These are phyloP conservation scores for Oleoguttula mirabilis DNA, from an alignment of 495 filamentous ascomycete species.

Conservation along the genomic window DNA sequence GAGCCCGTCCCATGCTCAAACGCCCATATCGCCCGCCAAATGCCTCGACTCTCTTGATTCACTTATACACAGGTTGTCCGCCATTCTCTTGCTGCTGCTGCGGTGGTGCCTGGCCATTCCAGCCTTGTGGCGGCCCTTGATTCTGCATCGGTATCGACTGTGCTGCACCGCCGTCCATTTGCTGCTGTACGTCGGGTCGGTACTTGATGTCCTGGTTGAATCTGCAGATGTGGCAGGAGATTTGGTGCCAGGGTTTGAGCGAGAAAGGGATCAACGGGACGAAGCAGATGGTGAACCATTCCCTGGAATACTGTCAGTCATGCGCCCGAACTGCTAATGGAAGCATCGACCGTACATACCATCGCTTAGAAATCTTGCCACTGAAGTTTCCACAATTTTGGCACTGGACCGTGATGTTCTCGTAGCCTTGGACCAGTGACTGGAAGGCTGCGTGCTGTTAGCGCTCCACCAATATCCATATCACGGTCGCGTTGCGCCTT, in stretches of 20 bases:
- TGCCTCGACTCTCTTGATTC: too few relatives aligned
- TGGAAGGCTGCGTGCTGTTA: conserved; percentile 24
- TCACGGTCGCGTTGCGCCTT: background rate
- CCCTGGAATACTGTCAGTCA: conserved; percentile 16
- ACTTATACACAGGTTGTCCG: conserved; percentile 11
- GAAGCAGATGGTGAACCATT: conserved; percentile 38
- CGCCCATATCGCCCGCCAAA: too few relatives aligned
- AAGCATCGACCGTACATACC: conserved; percentile 18
- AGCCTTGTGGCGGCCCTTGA: conserved; percentile 33
- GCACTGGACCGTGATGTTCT: conserved; percentile 33
- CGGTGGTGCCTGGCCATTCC: conserved; percentile 15
- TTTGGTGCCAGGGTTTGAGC: conserved; percentile 31
- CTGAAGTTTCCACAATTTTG: conserved; percentile 34
- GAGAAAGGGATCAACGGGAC: conserved; percentile 32
- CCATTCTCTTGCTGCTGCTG: too few relatives aligned
- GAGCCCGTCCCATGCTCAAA: too few relatives aligned
- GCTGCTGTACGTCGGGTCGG: conserved; percentile 29
- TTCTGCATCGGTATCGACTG: conserved; percentile 25
- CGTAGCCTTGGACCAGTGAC: conserved; percentile 27
- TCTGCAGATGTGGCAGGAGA: conserved; percentile 33
- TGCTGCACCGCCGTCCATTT: conserved; percentile 17
- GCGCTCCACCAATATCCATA: background rate
- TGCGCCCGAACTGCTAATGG: background rate
- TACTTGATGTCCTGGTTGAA: conserved; percentile 34
- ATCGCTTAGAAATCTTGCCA: conserved; percentile 27